Evolutionary conservation across 1,284 basidiomycete species (phyloP).

Genomic region (Ustilago sp.): DNA sequence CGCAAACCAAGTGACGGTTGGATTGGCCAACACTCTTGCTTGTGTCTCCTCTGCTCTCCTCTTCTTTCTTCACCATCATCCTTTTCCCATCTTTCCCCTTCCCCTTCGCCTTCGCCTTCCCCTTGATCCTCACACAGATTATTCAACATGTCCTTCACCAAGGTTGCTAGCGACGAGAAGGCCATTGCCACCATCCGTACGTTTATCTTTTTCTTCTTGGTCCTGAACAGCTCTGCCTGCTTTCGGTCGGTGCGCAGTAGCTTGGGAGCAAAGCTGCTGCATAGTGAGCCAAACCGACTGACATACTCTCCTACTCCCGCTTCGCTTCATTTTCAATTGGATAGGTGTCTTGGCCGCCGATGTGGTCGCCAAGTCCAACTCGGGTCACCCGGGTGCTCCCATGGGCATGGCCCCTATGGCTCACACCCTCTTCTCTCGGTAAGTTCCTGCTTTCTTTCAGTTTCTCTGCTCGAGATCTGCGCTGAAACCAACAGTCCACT

Average conservation of each 20-base stretch:
- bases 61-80: constrained; percentile 22
- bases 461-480: background rate
- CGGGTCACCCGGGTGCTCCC: constrained; percentile 73
- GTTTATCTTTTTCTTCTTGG: constrained; percentile 14
- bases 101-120: constrained; percentile 1
- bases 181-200: constrained; percentile 63
- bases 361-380: constrained; percentile 75
- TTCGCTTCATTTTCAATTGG: background rate
- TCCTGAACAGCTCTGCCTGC: background rate
- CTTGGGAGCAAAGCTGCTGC: background rate
- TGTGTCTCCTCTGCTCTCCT: constrained; percentile 12
- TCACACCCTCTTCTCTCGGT: constrained; percentile 86
- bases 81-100: constrained; percentile 1
- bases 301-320: background rate
- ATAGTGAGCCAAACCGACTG: background rate
- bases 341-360: constrained; percentile 61
- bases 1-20: constrained; percentile 5
- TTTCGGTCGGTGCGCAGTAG: background rate
- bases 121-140: background rate
- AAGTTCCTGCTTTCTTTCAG: constrained; percentile 20
- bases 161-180: constrained; percentile 58
- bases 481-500: background rate
- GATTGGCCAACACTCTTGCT: constrained; percentile 11
- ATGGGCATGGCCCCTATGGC: constrained; percentile 85
- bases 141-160: constrained; percentile 56